These are phyloP conservation scores for Phytophthora tubulina DNA, from an alignment of 352 stramenopile species.

Conservation along the genomic window DNA sequence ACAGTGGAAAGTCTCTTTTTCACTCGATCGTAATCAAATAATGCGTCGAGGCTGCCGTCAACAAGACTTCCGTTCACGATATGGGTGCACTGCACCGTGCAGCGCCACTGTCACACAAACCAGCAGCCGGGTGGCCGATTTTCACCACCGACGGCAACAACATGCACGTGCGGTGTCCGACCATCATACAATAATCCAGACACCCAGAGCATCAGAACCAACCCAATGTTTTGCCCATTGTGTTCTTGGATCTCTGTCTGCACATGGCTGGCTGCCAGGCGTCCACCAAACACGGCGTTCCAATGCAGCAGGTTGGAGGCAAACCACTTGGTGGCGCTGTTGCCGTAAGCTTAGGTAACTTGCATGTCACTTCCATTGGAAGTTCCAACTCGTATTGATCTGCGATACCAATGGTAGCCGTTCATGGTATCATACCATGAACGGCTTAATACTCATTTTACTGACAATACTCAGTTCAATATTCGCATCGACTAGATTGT, in stretches of 20 bases:
- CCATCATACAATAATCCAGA: no score
- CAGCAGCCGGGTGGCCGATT: background rate
- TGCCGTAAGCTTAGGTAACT: slow-evolving; percentile 3
- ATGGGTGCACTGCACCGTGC: background rate
- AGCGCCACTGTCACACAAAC: slow-evolving; percentile 6
- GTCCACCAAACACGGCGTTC: background rate
- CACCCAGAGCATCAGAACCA: no score
- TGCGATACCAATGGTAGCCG: no score
- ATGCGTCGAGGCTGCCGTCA: slow-evolving; percentile 1
- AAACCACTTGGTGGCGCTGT: background rate
- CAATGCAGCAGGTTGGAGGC: background rate
- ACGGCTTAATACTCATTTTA: slow-evolving; percentile 3
- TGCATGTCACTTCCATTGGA: background rate
- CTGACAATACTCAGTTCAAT: background rate
- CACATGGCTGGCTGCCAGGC: background rate
- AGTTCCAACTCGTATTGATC: background rate
- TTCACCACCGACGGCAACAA: background rate
- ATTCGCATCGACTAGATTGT: slow-evolving; percentile 2
- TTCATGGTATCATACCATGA: no score
- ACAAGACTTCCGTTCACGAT: background rate
- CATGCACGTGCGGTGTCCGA: no score
- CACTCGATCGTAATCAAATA: slow-evolving; percentile 5
- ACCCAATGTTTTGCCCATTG: no score
- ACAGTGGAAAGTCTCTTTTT: slow-evolving; percentile 10
- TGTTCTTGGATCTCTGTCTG: background rate